A percentile compares a stretch with the other conserved stretches of the same genome.
These are phyloP conservation scores for Aphelidium insulamus DNA, from an alignment of 371 early-diverging fungal species.

Conservation along the genomic window DNA sequence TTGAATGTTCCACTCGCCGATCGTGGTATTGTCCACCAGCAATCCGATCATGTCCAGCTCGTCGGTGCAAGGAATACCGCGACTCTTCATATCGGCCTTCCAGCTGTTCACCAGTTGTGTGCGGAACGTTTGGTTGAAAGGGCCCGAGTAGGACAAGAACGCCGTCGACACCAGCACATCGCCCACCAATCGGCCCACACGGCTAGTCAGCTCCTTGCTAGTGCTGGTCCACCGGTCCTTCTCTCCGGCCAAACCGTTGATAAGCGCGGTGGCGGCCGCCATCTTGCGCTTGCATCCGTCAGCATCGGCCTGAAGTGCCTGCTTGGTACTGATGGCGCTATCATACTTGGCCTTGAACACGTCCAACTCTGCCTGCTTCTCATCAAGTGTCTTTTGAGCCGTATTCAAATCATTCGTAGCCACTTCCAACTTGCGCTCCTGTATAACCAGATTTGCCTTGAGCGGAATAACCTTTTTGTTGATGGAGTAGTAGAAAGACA, in stretches of 20 bases:
- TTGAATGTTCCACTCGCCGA: conserved; percentile 39
- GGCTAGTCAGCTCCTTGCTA: conserved; percentile 27
- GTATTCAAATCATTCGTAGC: conserved; percentile 27
- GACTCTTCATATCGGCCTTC: conserved; percentile 19
- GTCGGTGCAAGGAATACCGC: conserved; percentile 27
- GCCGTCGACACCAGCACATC: conserved; percentile 28
- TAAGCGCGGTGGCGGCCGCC: conserved; percentile 29
- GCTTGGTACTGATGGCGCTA: conserved; percentile 21
- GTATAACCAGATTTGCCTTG: conserved; percentile 30
- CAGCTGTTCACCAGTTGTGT: conserved; percentile 17
- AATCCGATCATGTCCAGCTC: conserved; percentile 27
- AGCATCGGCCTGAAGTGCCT: conserved; percentile 29
- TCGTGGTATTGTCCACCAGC: conserved; percentile 27
- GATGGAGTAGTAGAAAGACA: conserved; percentile 27
- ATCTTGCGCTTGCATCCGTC: conserved; percentile 33
- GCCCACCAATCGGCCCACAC: conserved; percentile 27
- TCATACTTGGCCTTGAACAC: conserved; percentile 28
- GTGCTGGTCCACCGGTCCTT: conserved; percentile 34
- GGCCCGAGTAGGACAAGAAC: conserved; percentile 30
- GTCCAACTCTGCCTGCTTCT: conserved; percentile 34
- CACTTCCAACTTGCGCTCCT: conserved; percentile 21
- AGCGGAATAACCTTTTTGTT: conserved; percentile 36
- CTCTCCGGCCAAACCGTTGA: conserved; percentile 29
- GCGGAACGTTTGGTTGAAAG: conserved; percentile 31
- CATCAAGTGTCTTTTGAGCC: conserved; percentile 24